phyloP scores from a whole-genome alignment of 805 yeast species.

The Cyberlindnera bimundalis region DNA sequence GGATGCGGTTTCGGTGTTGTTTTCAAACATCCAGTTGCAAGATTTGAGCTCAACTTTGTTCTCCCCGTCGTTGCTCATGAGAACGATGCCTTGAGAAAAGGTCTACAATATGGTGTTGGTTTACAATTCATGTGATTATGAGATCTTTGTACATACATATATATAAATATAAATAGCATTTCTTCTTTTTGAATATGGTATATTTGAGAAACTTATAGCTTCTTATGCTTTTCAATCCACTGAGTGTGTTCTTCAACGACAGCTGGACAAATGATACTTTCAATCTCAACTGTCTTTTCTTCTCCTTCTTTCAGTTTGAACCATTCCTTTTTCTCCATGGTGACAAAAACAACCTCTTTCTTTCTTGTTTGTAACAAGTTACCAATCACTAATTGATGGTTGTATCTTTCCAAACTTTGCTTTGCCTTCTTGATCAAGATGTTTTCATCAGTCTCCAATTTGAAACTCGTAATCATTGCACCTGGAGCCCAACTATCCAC shows the following conservation, averaged over 20 bases:
- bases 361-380: constrained; percentile 87
- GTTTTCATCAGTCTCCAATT: constrained; percentile 79
- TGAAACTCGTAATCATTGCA: constrained; percentile 92
- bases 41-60: constrained; percentile 63
- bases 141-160: background rate
- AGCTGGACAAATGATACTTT: constrained; percentile 74
- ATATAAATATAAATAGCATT: too few relatives aligned
- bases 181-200: too few relatives aligned
- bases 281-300: constrained; percentile 59
- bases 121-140: constrained; percentile 46
- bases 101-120: constrained; percentile 66
- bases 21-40: constrained; percentile 60
- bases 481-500: constrained; percentile 94
- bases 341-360: constrained; percentile 82
- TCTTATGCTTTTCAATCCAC: constrained; percentile 48
- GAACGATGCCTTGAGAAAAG: constrained; percentile 53
- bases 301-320: constrained; percentile 38
- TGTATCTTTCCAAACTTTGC: constrained; percentile 78
- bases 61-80: constrained; percentile 54
- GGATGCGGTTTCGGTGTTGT: constrained; percentile 59
- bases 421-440: constrained; percentile 73
- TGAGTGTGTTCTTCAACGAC: constrained; percentile 59
- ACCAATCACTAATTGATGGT: constrained; percentile 93
- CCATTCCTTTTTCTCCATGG: constrained; percentile 45
- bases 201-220: background rate